Conservation (phyloP, 108 stramenopile genomes). For the Poteriospumella lacustris region DNA sequence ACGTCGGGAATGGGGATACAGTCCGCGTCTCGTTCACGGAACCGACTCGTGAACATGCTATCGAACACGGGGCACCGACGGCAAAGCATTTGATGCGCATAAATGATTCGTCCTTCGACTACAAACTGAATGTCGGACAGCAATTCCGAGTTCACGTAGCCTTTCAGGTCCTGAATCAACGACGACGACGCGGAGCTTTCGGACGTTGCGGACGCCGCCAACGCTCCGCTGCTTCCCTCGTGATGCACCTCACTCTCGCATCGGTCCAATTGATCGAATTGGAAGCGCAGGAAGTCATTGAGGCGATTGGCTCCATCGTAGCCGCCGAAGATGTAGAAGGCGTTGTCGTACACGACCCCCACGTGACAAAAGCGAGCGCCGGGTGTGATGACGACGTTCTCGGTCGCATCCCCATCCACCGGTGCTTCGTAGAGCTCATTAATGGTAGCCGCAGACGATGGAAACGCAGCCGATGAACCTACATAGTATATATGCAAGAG, state of each 20-base stretch:
- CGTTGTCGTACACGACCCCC: conserved; percentile 51
- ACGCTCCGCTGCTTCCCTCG: too few relatives aligned
- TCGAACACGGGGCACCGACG: conserved; percentile 85
- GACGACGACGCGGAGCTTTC: conserved; percentile 50
- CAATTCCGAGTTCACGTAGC: conserved; percentile 72
- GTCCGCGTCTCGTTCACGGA: too few relatives aligned
- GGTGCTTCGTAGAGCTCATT: too few relatives aligned
- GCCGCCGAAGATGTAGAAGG: conserved; percentile 84
- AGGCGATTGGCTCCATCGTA: conserved; percentile 85
- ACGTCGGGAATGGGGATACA: conserved; percentile 3
- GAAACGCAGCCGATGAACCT: too few relatives aligned
- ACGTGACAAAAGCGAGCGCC: conserved; percentile 88
- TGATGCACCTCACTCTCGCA: too few relatives aligned
- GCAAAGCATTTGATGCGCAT: conserved; percentile 83
- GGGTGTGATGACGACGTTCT: conserved; percentile 32
- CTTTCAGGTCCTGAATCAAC: conserved; percentile 68
- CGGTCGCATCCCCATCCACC: too few relatives aligned
- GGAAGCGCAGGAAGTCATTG: conserved; percentile 72
- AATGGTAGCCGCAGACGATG: too few relatives aligned
- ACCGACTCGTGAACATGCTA: conserved; percentile 52
- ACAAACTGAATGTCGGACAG: conserved; percentile 84
- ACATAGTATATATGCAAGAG: too few relatives aligned
- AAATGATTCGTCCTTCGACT: conserved; percentile 73
- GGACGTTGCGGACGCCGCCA: too few relatives aligned
- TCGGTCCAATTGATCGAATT: too few relatives aligned